Evolutionary conservation across 1,139 yeast species (phyloP), one percentile per base, ranked within the genome.

Genomic region (Geotrichum aggregatum): DNA sequence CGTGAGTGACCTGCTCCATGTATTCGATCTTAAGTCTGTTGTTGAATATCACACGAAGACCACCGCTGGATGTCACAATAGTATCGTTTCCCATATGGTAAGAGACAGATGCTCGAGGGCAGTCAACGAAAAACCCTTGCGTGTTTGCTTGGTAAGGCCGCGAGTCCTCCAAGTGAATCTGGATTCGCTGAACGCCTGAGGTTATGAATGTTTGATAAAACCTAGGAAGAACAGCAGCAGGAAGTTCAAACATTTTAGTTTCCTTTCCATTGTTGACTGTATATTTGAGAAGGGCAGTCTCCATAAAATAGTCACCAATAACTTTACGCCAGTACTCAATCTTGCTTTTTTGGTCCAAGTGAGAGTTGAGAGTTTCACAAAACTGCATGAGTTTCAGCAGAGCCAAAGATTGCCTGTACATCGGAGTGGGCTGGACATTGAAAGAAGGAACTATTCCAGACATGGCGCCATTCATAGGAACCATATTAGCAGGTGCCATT

Each of bases 51-150:
- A 84, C 76, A 58, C 80, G 80, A 22, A 82, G 66, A 8, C 78
- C 77, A 0, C 91, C 87, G 47, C 73, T 71, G 45, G 82, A 75
- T 7, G 77, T 74, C n/a, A 85, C 80, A 58, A 76, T 74, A 1
- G 91, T 81, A 0, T 91, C 95, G 67, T 87, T 95, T 2, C 71
- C 68, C 63, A 81, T 86, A 62, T 75, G 73, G 59, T 78, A 81
- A 14, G 78, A 75, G 44, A 82, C 67, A 3, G 77, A 70, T 45
- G 84, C 73, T 49, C 82, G 75, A 8, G 87, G 76, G 28, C 84
- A 77, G 43, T 78, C 82, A 45, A 87, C 72, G 54, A 82, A 76
- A 0, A 84, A 80, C 8, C 82, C 79, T 44, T 82, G 78, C 63
- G 84, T 70, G 61, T 82, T 87, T 47, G 84, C 84, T 56, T 81